Conservation (phyloP, 352 stramenopile species). For the Phytopythium ostracodes region DNA sequence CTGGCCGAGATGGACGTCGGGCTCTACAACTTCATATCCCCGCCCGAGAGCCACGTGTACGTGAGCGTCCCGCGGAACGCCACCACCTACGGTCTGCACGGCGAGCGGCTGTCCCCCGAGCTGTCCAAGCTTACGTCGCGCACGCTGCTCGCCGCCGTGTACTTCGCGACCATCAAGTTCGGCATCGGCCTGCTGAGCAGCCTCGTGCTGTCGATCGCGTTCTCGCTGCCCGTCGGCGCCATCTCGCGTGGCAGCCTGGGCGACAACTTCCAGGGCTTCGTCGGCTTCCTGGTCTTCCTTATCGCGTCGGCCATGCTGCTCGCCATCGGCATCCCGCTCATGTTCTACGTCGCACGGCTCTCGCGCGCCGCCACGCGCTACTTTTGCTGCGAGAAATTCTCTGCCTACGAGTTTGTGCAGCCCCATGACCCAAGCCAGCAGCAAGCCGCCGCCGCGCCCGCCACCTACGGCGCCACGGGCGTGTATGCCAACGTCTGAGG, state of each 20-base stretch:
- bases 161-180: conserved; percentile 65
- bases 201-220: conserved; percentile 44
- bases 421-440: conserved; percentile 11
- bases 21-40: conserved; percentile 64
- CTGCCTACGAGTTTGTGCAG: conserved; percentile 37
- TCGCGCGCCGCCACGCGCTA: conserved; percentile 47
- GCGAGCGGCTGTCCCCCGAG: conserved; percentile 45
- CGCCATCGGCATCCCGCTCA: conserved; percentile 44
- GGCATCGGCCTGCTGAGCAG: conserved; percentile 42
- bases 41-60: conserved; percentile 45
- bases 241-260: conserved; percentile 28
- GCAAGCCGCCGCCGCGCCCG: conserved; percentile 9
- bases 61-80: conserved; percentile 30
- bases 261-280: conserved; percentile 35
- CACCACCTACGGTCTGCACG: conserved; percentile 27
- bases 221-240: conserved; percentile 43
- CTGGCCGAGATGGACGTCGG: conserved; percentile 54
- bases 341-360: conserved; percentile 42
- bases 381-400: conserved; percentile 68
- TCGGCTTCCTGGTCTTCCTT: conserved; percentile 43
- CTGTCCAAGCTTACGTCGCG: conserved; percentile 39
- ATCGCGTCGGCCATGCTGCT: conserved; percentile 41
- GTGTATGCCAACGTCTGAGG: conserved; percentile 6
- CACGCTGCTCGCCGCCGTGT: conserved; percentile 41
- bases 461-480: conserved; percentile 35